phyloP scores from a whole-genome alignment of 345 rosid species.

The Gossypioides kirkii region DNA sequence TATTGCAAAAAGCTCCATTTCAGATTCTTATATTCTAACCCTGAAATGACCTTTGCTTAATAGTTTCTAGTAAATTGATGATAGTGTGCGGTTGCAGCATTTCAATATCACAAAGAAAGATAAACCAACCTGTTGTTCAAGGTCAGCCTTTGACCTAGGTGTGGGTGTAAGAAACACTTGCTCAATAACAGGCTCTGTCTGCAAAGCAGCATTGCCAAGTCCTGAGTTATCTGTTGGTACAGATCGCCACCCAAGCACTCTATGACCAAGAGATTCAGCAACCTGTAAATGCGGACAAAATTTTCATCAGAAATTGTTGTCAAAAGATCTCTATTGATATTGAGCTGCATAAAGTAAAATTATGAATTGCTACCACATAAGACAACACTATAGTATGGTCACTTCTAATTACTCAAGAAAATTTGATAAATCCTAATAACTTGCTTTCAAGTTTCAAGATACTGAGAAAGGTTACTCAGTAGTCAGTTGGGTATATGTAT shows the following conservation, averaged over 20 bases:
- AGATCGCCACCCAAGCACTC: slow-evolving; percentile 86
- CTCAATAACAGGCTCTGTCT: slow-evolving; percentile 88
- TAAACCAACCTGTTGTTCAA: slow-evolving; percentile 78
- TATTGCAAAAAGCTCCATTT: neutral
- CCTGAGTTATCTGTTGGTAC: slow-evolving; percentile 88
- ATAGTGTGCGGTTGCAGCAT: neutral
- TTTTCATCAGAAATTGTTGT: neutral
- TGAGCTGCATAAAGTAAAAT: neutral
- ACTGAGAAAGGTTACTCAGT: neutral
- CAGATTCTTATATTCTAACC: neutral
- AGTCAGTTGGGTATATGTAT: neutral
- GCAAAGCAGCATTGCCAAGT: slow-evolving; percentile 77
- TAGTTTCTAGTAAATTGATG: neutral
- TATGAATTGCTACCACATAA: neutral
- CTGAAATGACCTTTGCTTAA: neutral
- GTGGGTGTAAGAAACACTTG: slow-evolving; percentile 88
- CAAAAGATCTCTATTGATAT: neutral
- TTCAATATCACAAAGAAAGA: neutral
- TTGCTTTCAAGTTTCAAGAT: neutral
- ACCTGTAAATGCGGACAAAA: slow-evolving; percentile 37
- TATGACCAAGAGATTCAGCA: slow-evolving; percentile 94
- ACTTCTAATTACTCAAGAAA: neutral
- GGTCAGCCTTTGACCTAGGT: slow-evolving; percentile 61
- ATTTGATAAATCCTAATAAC: neutral
- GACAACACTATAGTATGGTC: neutral